Percentiles rank a stretch among this genome's conserved stretches.
These are phyloP conservation scores for Potentilla sterilis DNA, from an alignment of 306 rosid species.

Conservation along the genomic window DNA sequence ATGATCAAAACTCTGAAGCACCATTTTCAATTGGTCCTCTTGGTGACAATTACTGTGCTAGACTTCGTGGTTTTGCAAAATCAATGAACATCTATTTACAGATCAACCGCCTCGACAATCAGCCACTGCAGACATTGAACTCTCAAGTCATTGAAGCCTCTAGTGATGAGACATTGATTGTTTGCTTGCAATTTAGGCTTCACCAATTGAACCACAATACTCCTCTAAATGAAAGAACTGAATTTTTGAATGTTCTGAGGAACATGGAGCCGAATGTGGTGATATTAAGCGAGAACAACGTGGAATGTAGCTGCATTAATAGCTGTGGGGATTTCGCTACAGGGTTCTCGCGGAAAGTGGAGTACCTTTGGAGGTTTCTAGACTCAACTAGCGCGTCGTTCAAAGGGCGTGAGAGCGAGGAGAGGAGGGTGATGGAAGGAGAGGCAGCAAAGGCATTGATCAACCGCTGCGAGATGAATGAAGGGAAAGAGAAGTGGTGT, in stretches of 20 bases:
- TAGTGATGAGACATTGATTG: slow-evolving; percentile 57
- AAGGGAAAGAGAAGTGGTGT: slow-evolving; percentile 75
- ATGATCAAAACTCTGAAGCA: slow-evolving; percentile 42
- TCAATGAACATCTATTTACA: slow-evolving; percentile 60
- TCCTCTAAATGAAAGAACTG: slow-evolving; percentile 54
- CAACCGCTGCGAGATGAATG: slow-evolving; percentile 65
- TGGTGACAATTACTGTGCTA: slow-evolving; percentile 58
- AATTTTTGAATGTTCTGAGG: slow-evolving; percentile 49
- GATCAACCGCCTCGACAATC: slow-evolving; percentile 59
- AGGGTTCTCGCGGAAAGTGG: slow-evolving; percentile 57
- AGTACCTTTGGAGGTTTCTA: slow-evolving; percentile 72
- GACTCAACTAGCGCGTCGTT: slow-evolving; percentile 80
- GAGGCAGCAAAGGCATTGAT: slow-evolving; percentile 81
- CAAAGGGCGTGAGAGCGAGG: slow-evolving; percentile 74
- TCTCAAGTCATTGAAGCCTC: slow-evolving; percentile 39
- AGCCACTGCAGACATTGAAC: slow-evolving; percentile 43
- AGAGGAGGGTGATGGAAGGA: slow-evolving; percentile 86
- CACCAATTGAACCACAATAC: slow-evolving; percentile 59
- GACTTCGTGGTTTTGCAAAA: slow-evolving; percentile 72
- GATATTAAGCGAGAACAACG: slow-evolving; percentile 72
- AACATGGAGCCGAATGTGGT: slow-evolving; percentile 71
- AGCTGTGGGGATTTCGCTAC: slow-evolving; percentile 60
- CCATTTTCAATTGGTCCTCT: slow-evolving; percentile 78
- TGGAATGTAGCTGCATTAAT: slow-evolving; percentile 69
- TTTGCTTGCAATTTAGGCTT: slow-evolving; percentile 79